Evolutionary conservation across 1,284 basidiomycete species (phyloP).

Genomic region (Stygiomarasmius scandens): DNA sequence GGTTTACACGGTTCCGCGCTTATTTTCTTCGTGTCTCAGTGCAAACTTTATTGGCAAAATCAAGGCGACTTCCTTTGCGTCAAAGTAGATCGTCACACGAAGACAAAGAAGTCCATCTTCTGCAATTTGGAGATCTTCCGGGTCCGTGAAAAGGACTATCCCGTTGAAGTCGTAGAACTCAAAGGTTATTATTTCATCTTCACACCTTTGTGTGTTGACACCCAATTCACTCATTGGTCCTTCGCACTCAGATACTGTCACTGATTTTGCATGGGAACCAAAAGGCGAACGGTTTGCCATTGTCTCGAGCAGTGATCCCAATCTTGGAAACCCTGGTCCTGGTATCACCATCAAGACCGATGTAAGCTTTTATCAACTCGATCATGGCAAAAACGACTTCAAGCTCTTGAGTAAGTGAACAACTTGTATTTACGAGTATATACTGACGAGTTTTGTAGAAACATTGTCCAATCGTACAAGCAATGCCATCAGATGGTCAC

Average conservation of each 20-base stretch:
- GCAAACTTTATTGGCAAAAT: conserved; percentile 99
- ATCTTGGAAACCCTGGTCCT: conserved; percentile 85
- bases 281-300: conserved; percentile 95
- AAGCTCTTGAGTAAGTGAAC: conserved; percentile 73
- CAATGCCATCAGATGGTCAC: conserved; percentile 98
- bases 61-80: conserved; percentile 99
- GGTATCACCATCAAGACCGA: conserved; percentile 96
- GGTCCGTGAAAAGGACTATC: conserved; percentile 96
- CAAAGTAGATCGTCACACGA: conserved; percentile 99
- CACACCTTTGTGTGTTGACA: conserved; percentile 13
- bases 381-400: conserved; percentile 94
- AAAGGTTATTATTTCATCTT: conserved; percentile 73
- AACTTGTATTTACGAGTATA: too few relatives aligned
- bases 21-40: conserved; percentile 50
- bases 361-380: conserved; percentile 95
- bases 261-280: conserved; percentile 99
- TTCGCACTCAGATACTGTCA: conserved; percentile 77
- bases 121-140: conserved; percentile 99
- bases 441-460: conserved; percentile 43
- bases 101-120: conserved; percentile 98
- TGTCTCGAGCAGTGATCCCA: conserved; percentile 93
- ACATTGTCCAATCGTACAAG: conserved; percentile 85
- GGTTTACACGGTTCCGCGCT: background rate
- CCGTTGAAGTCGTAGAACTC: conserved; percentile 96
- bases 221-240: conserved; percentile 3